Conservation (phyloP, 148 eudicot species). For the Persicaria tinctoria region DNA sequence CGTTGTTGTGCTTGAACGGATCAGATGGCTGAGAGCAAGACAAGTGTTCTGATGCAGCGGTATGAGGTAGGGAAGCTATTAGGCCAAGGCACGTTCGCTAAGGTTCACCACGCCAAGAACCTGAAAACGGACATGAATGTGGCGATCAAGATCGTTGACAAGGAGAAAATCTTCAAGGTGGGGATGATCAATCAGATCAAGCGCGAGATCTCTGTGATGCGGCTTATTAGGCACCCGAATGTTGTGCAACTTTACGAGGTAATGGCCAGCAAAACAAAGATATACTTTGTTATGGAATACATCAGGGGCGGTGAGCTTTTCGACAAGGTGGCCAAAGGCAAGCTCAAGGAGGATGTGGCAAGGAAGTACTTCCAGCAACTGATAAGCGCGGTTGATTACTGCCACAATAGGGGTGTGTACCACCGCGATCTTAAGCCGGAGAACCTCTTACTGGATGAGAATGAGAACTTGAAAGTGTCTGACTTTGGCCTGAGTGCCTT, state of each 20-base stretch:
- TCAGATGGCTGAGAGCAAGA: slow-evolving; percentile 18
- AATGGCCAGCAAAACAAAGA: slow-evolving; percentile 41
- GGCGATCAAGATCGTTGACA: slow-evolving; percentile 39
- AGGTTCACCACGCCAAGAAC: slow-evolving; percentile 40
- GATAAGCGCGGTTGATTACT: slow-evolving; percentile 42
- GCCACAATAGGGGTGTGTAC: slow-evolving; percentile 46
- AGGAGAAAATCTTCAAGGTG: slow-evolving; percentile 35
- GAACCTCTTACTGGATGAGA: slow-evolving; percentile 37
- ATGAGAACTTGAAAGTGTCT: slow-evolving; percentile 35
- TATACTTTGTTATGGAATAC: slow-evolving; percentile 47
- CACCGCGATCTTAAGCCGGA: slow-evolving; percentile 47
- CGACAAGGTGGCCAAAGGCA: slow-evolving; percentile 38
- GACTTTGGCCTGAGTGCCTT: slow-evolving; percentile 47
- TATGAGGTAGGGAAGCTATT: slow-evolving; percentile 39
- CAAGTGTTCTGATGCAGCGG: slow-evolving; percentile 27
- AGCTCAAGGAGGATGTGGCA: slow-evolving; percentile 31
- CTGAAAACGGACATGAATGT: slow-evolving; percentile 31
- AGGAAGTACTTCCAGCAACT: slow-evolving; percentile 43
- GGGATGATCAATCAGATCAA: slow-evolving; percentile 47
- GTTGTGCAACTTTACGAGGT: slow-evolving; percentile 41
- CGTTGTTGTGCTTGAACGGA: slow-evolving; percentile 2
- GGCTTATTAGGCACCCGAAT: slow-evolving; percentile 40
- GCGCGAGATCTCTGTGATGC: slow-evolving; percentile 49
- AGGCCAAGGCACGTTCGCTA: slow-evolving; percentile 50
- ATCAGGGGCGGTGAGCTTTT: slow-evolving; percentile 41